Base-by-base conservation (phyloP, 2,329 filamentous ascomycete species). In the Colletotrichum karsti region DNA sequence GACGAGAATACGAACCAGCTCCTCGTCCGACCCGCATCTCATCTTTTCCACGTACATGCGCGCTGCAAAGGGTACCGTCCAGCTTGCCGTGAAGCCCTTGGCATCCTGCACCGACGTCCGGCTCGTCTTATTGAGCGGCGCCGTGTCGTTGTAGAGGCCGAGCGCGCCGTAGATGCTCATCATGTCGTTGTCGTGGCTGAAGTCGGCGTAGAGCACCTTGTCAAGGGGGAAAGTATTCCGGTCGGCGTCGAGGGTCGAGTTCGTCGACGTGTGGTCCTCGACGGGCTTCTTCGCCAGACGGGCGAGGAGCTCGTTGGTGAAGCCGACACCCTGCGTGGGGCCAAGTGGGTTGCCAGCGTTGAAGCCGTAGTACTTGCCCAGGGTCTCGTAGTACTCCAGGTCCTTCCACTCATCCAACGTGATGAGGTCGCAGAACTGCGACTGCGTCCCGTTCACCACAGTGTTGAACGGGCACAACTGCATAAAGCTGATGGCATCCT, bases 131-230 rank as follows among this genome's bases (percentile, higher is more conserved):
- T 86, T 84, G 24, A 92, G 80, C 10, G 85, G 82, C 13, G 76
- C 74, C 0, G 89, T 93, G 46, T 79, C 80, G 72, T 94, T 92
- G 80, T 94, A 97, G 26, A 97, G 81, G 0, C 94, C 93, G 70
- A 98, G 76, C 0, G 94, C 93, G 5, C 89, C 90, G 75, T 92
- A 92, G 7, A 97, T 89, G 7, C 87, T 87, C 30, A 88, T 89
- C 90, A 98, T 94, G 75, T 92, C 90, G 77, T 97, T 97, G 79
- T 98, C 95, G 79, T 98, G 95, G 70, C 91, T 93, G 76, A 98
- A 97, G 79, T 98, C 95, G 0, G 93, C 94, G 75, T 97, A 98
- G 1, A 97, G 80, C 10, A 81, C 81, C 46, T 82, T 79, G 69
- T 87, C 85, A 0, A 97, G 81, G 0, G 95, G 94, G 74, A 97